Conservation (phyloP, 352 stramenopile species). For the Globisporangium ultimum region DNA sequence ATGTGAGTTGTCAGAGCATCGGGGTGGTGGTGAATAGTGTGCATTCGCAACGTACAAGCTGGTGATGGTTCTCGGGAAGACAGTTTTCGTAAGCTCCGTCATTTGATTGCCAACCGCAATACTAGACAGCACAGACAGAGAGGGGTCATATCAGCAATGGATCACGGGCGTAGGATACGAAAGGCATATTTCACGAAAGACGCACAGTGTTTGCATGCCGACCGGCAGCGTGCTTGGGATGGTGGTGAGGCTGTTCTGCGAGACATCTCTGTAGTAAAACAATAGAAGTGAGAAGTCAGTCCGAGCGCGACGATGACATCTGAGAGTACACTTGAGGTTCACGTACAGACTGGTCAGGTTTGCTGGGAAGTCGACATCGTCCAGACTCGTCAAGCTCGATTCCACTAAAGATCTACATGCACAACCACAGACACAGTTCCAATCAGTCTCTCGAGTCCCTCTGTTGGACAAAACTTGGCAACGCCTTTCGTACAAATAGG, state of each 20-base stretch:
- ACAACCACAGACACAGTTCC: neutral
- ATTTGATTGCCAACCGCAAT: constrained; percentile 45
- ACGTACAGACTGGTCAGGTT: constrained; percentile 56
- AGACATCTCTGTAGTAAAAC: constrained; percentile 34
- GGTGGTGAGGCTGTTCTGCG: constrained; percentile 36
- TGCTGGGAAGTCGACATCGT: constrained; percentile 36
- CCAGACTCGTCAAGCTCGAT: constrained; percentile 34
- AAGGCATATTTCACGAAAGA: constrained; percentile 1
- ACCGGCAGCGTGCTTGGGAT: constrained; percentile 28
- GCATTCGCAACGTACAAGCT: constrained; percentile 18
- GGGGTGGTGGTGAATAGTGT: too few species aligned
- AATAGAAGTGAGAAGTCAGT: neutral
- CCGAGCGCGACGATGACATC: neutral
- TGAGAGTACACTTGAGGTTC: too few species aligned
- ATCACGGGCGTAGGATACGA: neutral
- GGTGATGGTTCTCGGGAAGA: constrained; percentile 42
- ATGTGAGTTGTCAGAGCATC: neutral
- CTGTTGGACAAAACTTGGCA: neutral
- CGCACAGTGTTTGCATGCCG: constrained; percentile 32
- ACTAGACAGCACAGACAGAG: constrained; percentile 3
- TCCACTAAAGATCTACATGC: constrained; percentile 34
- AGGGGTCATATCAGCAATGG: constrained; percentile 1
- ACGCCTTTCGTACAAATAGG: constrained; percentile 26
- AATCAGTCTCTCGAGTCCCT: too few species aligned
- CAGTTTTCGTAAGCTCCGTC: constrained; percentile 41